Conservation (phyloP, 2,329 filamentous ascomycete genomes). For the Metarhizium brunneum region DNA sequence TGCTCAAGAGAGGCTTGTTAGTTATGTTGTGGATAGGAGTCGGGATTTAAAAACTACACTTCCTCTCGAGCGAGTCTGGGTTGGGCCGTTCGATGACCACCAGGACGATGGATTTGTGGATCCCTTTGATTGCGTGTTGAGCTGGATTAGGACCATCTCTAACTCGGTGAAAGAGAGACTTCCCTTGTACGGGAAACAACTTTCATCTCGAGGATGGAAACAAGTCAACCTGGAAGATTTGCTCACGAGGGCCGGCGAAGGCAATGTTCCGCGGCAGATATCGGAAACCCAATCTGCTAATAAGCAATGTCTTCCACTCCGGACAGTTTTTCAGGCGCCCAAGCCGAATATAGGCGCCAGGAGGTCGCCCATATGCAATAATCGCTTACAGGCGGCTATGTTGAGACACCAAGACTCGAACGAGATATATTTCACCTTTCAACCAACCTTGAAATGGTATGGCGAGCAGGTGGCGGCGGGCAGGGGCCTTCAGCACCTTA, state of each 20-base stretch:
- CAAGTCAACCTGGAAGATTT: conserved; percentile 13
- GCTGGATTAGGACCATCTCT: conserved; percentile 24
- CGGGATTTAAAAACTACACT: conserved; percentile 20
- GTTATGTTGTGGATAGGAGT: conserved; percentile 21
- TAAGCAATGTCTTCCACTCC: conserved; percentile 7
- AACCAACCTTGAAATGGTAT: conserved; percentile 45
- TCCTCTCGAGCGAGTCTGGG: conserved; percentile 34
- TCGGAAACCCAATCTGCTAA: neutral
- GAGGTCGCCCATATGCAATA: conserved; percentile 23
- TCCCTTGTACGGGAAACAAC: conserved; percentile 19
- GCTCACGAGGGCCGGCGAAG: neutral
- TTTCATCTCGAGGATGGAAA: conserved; percentile 30
- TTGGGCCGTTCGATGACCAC: conserved; percentile 24
- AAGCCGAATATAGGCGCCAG: neutral
- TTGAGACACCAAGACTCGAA: conserved; percentile 3
- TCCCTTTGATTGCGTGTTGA: conserved; percentile 33
- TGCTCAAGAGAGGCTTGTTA: conserved; percentile 36
- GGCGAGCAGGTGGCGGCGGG: conserved; percentile 34
- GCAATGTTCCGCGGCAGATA: neutral
- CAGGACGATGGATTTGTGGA: conserved; percentile 13
- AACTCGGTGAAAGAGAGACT: conserved; percentile 23
- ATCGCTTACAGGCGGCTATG: conserved; percentile 23
- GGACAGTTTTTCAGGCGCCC: conserved; percentile 40
- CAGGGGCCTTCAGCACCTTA: conserved; percentile 39
- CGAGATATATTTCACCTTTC: conserved; percentile 27